Base-by-base conservation (phyloP, 2,329 filamentous ascomycete species). In the Cytospora piceae region DNA sequence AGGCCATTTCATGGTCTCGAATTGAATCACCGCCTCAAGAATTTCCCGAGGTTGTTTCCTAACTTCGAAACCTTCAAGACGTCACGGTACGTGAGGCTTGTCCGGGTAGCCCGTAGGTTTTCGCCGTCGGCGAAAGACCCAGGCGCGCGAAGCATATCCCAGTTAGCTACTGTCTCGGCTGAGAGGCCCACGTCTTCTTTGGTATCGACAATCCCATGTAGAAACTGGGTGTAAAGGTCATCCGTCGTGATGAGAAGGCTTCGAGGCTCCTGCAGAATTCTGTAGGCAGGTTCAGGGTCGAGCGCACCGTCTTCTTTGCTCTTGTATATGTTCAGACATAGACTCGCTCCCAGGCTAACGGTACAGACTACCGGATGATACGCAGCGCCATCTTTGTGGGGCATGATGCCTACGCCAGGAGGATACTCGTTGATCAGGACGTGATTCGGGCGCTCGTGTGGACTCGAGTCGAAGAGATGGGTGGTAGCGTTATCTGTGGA, bases 361-460 rank as follows among this genome's bases (percentile, higher is more conserved):
- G 95, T 98, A 69, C 93, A 95, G 15, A 97, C 94, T 17, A 96
- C 87, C 1, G 91, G 91, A 74, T 91, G 85, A 75, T 99, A 99
- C 12, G 94, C 92, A 11, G 85, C 80, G 1, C 94, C 95, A 76
- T 99, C 94, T 82, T 97, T 95, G 76, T 98, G 94, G 56, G 94
- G 89, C 92, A 97, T 96, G 70, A 98, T 98, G n/a, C 94, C 94
- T 69, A 97, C 87, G 2, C 92, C 92, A 0, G 92, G 87, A 1
- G 84, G 83, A 76, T 98, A 99, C 76, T 97, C 94, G 74, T 99
- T 99, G 71, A 98, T 88, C 46, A 98, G 82, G 55, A 96, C 92
- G 78, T 98, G 95, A 72, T 98, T 99, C 3, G 94, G 92, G 4
- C 81, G 82, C 22, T 80, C 72, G 73, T 98, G 94, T 6, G 92